Percentiles rank a stretch among this genome's conserved stretches.
Conservation (phyloP, 2,329 filamentous ascomycete genomes). For the Penicillium sp. region DNA sequence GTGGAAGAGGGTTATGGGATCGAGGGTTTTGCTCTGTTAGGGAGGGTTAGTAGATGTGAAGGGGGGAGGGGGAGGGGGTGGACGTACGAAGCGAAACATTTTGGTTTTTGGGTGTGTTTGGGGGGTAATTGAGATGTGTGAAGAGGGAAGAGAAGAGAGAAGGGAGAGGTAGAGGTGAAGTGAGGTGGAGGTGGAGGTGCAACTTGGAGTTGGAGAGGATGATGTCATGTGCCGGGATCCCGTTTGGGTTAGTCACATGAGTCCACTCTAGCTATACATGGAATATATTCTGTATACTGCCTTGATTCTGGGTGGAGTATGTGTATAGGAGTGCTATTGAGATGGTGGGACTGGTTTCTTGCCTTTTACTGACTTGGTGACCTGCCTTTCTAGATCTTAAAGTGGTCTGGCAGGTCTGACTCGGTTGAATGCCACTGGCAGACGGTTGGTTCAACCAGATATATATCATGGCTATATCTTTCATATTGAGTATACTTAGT, state of each 20-base stretch:
- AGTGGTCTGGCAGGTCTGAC: too few species aligned
- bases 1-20: slow-evolving; percentile 97
- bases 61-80: neutral
- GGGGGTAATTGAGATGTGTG: neutral
- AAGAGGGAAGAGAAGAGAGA: neutral
- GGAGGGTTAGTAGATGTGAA: neutral
- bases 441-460: too few species aligned
- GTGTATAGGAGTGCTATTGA: too few species aligned
- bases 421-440: too few species aligned
- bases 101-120: slow-evolving; percentile 11
- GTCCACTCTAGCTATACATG: neutral
- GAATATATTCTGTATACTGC: neutral
- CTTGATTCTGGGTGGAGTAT: neutral
- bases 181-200: neutral
- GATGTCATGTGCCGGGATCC: slow-evolving; percentile 26
- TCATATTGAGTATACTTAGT: too few species aligned
- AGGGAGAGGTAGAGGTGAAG: slow-evolving; percentile 1
- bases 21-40: slow-evolving; percentile 73
- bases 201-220: slow-evolving; percentile 10
- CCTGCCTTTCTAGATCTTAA: too few species aligned
- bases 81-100: slow-evolving; percentile 33
- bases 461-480: too few species aligned
- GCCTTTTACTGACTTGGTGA: too few species aligned
- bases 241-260: slow-evolving; percentile 10
- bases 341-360: too few species aligned